These are phyloP conservation scores for Hyparrhenia diplandra DNA, from an alignment of 176 grass and related monocot genomes.

Conservation along the genomic window DNA sequence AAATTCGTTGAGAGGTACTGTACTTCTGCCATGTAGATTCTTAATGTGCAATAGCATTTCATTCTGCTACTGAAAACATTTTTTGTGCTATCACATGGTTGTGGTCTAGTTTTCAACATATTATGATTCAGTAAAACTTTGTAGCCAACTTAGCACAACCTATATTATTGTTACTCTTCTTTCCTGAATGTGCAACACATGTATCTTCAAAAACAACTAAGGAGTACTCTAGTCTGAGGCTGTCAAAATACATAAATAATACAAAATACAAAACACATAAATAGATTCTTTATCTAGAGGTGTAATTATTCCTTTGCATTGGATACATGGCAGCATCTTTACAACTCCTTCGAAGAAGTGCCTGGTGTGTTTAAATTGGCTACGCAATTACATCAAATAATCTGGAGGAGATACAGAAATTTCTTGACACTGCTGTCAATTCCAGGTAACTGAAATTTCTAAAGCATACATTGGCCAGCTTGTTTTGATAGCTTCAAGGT, in stretches of 20 bases:
- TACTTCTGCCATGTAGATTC: constrained; percentile 16
- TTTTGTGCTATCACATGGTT: not conserved
- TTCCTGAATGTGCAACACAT: not conserved
- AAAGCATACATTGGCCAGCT: not conserved
- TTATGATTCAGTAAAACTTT: not conserved
- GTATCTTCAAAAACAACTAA: not conserved
- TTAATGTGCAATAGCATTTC: constrained; percentile 16
- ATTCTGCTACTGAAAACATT: constrained; percentile 7
- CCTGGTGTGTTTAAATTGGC: constrained; percentile 90
- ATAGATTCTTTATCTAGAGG: constrained; percentile 20
- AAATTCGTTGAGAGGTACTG: constrained; percentile 85
- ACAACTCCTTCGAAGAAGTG: constrained; percentile 87
- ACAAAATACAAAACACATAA: not conserved
- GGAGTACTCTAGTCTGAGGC: not conserved
- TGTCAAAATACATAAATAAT: not conserved
- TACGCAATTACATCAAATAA: constrained; percentile 94
- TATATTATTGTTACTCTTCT: not conserved
- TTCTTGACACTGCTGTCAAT: constrained; percentile 89
- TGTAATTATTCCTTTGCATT: constrained; percentile 24
- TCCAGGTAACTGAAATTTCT: constrained; percentile 57
- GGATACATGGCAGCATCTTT: constrained; percentile 69
- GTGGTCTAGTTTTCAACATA: not conserved
- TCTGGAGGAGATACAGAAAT: constrained; percentile 97
- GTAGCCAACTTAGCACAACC: not conserved
- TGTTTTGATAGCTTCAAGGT: not conserved